These are phyloP conservation scores for Alternaria alternata DNA, from an alignment of 2,329 filamentous ascomycete species.

Conservation along the genomic window DNA sequence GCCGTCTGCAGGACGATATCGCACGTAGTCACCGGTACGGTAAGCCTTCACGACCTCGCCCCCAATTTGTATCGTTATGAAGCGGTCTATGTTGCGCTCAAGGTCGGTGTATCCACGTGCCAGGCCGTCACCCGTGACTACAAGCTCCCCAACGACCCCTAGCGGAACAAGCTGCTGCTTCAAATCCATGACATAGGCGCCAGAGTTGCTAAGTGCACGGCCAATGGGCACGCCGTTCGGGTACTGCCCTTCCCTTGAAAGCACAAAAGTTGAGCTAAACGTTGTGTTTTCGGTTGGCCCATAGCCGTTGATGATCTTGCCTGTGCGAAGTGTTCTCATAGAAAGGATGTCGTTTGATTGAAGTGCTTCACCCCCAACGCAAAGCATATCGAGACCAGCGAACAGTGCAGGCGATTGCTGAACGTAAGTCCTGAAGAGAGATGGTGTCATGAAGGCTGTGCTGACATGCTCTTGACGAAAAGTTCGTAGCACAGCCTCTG, in stretches of 20 bases:
- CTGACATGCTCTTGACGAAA: background rate
- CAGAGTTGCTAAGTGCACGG: background rate
- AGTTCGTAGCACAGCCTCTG: background rate
- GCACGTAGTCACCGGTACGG: conserved; percentile 32
- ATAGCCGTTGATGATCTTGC: conserved; percentile 22
- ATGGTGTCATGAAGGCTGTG: conserved; percentile 15
- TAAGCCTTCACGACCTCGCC: background rate
- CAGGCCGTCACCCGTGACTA: conserved; percentile 27
- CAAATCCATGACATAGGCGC: background rate
- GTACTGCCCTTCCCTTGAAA: background rate
- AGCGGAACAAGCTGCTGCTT: conserved; percentile 18
- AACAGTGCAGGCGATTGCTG: background rate
- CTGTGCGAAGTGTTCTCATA: background rate
- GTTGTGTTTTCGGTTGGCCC: conserved; percentile 28
- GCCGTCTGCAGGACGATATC: conserved; percentile 25
- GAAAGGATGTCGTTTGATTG: no score
- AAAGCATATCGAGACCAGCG: background rate
- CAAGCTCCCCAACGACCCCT: conserved; percentile 29
- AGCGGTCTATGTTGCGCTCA: conserved; percentile 25
- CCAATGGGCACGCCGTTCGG: conserved; percentile 28
- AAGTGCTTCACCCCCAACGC: conserved; percentile 1
- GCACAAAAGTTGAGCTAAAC: conserved; percentile 55
- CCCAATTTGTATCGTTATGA: background rate
- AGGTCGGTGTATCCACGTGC: conserved; percentile 20
- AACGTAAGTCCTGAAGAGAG: background rate